Evolutionary conservation across 352 stramenopile genomes (phyloP), one percentile per base, ranked within the genome.

Genomic region (Blastocystis hominis): DNA sequence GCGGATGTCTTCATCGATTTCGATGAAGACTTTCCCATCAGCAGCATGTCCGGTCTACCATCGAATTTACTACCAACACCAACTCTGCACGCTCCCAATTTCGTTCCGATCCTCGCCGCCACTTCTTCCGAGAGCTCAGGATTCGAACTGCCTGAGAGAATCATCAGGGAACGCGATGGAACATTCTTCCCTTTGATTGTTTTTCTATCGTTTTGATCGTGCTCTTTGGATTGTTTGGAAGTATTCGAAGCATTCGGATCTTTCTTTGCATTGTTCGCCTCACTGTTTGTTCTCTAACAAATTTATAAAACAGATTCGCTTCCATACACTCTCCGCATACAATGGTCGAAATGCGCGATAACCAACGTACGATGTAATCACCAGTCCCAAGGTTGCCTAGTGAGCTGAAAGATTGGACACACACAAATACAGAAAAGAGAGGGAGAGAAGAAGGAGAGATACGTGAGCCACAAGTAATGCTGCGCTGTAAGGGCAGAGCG

Each of bases 1-100:
- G 80, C 96, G 94, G 89, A 99, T 96, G 91, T 98, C 98, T 89
- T 98, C 96, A 89, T 98, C 95, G 87, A 99, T 95, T 92, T 98
- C 97, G 88, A 99, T 94, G 89, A 98, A 98, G 10, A 98, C 95
- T 91, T 99, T 96, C 68, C 96, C 97, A 90, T 99, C 97, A 20
- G 96, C 96, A 90, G 98, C 99, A 86, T 42, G 70, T 72, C 63
- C 63, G 47, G 47, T 75, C 63, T 75, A n/a, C 34, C 24, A 6
- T 6, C 47, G 42, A 40, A 9, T 56, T 75, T 53, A 20, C 7
- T n/a, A 50, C 7, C 13, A 68, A 15, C 63, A 75, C 7, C 30
- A 10, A 80, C 70, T 15, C 70, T 59, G 40, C 70, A 80, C 38
- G 50, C 34, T 34, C 96, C 96, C 36, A 99, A 93, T 86, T 97